A percentile compares a stretch with the other conserved stretches of the same genome.
Evolutionary conservation across 1,284 basidiomycete genomes (phyloP).

Genomic region (Ustilago bromivora): DNA sequence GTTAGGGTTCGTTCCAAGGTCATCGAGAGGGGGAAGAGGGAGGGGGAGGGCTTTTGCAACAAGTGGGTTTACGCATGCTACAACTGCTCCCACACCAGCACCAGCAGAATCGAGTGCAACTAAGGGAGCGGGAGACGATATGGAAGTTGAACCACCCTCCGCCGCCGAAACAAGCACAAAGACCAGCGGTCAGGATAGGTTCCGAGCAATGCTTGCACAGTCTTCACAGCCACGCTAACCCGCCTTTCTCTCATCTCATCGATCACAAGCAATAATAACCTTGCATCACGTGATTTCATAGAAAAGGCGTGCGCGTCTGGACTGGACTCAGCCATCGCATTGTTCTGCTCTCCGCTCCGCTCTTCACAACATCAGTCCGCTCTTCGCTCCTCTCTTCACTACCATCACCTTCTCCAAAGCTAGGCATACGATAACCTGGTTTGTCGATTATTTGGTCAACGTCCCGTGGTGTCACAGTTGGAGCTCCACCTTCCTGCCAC

Average conservation of each 20-base stretch:
- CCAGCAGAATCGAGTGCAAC: background rate
- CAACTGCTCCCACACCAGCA: background rate
- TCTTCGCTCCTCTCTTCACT: too few relatives aligned
- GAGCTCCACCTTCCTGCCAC: too few relatives aligned
- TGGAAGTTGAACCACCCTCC: conserved; percentile 33
- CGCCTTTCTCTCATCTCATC: background rate
- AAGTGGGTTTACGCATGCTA: conserved; percentile 12
- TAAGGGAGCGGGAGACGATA: conserved; percentile 10
- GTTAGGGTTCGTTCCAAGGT: conserved; percentile 29
- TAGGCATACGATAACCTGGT: too few relatives aligned
- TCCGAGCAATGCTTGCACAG: conserved; percentile 50
- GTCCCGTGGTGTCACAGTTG: too few relatives aligned
- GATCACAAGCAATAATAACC: too few relatives aligned
- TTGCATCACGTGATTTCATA: too few relatives aligned
- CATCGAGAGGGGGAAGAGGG: conserved; percentile 35
- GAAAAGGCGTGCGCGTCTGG: too few relatives aligned
- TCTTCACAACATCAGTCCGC: too few relatives aligned
- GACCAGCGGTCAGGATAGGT: conserved; percentile 50
- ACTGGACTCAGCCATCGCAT: too few relatives aligned
- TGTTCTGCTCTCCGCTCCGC: too few relatives aligned
- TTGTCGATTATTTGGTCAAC: too few relatives aligned
- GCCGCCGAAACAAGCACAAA: background rate
- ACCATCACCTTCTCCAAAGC: too few relatives aligned
- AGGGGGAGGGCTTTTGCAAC: conserved; percentile 34
- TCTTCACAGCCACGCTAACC: background rate